Evolutionary conservation across 2,329 filamentous ascomycete genomes (phyloP), one percentile per base, ranked within the genome.

Genomic region (Macroventuria anomochaeta): DNA sequence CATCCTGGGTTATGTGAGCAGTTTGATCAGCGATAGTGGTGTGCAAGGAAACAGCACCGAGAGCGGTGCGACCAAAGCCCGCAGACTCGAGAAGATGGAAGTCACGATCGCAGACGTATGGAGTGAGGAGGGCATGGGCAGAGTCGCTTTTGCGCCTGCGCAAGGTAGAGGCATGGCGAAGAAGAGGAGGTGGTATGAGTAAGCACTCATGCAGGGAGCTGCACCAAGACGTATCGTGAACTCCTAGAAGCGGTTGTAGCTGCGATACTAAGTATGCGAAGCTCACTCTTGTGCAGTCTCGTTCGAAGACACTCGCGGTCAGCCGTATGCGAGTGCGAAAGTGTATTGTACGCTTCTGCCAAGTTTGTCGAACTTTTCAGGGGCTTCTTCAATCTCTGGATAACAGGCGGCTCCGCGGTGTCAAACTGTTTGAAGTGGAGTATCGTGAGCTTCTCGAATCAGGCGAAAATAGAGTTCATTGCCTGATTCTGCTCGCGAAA

Each of bases 131-230:
- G 39, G 32, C 5, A 20, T 42, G 11, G 53, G 46, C 15, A 54
- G 46, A 20, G 38, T 57, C 52, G 59, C 53, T 32, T 57, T 59
- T 37, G 57, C 52, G 18, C 57, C 53, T n/a, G 47, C 25, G 15
- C 39, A 25, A 3, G 26, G 23, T 3, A 47, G 42, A 11, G 36
- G 40, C 12, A 38, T 32, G 26, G 43, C 57, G 12, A 46, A 52
- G 54, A 60, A 52, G 29, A 33, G 38, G 43, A 33, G 34, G 5
- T 58, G 46, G 50, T 58, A 57, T 31, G 33, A 44, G 8, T 59
- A 31, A 54, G 20, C 7, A 12, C 15, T 20, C 32, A 36, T n/a
- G n/a, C n/a, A n/a, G n/a, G n/a, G n/a, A n/a, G n/a, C n/a, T n/a
- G 12, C 6, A 32, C 5, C 13, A n/a, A 31, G 11, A n/a, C 17